phyloP scores from a whole-genome alignment of 1,284 basidiomycete genomes.

The Melanopsichium pennsylvanicum region DNA sequence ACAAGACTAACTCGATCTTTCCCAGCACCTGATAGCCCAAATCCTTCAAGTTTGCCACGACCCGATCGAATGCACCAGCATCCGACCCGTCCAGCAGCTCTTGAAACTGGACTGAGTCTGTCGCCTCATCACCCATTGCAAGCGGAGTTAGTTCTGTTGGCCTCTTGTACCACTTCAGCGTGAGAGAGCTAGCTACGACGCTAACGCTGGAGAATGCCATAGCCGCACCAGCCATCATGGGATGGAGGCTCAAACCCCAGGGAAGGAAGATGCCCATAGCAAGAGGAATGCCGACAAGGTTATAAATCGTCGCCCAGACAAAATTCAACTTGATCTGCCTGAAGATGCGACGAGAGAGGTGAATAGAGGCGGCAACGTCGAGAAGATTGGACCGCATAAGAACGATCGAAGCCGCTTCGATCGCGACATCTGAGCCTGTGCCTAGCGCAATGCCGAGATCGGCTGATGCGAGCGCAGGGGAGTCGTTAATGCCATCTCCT shows the following conservation, averaged over 20 bases:
- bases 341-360: conserved; percentile 89
- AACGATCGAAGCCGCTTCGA: conserved; percentile 97
- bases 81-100: conserved; percentile 28
- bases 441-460: conserved; percentile 95
- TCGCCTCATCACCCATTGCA: background rate
- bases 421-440: conserved; percentile 92
- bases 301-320: conserved; percentile 73
- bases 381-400: conserved; percentile 94
- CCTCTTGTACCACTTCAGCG: conserved; percentile 72
- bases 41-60: conserved; percentile 41
- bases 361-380: conserved; percentile 93
- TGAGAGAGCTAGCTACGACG: conserved; percentile 88
- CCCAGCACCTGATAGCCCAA: conserved; percentile 41
- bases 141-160: conserved; percentile 46
- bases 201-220: conserved; percentile 98
- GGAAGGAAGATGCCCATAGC: conserved; percentile 97
- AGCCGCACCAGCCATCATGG: conserved; percentile 95
- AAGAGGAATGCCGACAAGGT: conserved; percentile 92
- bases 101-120: conserved; percentile 26
- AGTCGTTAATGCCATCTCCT: conserved; percentile 98
- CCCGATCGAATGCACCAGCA: conserved; percentile 36
- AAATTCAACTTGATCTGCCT: conserved; percentile 78
- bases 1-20: conserved; percentile 25
- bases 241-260: conserved; percentile 88
- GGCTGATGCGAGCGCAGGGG: conserved; percentile 91